These are phyloP conservation scores for Hypoxylon lienhwacheense DNA, from an alignment of 495 filamentous ascomycete species.

Conservation along the genomic window DNA sequence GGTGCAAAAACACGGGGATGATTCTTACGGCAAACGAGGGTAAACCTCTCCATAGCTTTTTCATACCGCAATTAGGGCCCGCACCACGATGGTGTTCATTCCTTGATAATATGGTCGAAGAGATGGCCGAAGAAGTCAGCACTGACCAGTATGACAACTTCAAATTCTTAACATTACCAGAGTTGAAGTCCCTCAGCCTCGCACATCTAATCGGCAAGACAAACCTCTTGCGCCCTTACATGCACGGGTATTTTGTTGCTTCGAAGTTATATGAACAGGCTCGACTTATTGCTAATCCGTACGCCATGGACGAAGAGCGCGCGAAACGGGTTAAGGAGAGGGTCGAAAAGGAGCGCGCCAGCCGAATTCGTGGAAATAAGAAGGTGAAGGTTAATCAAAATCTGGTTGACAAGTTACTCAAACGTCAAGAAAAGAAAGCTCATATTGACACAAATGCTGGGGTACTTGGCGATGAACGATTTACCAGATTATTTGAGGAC, in stretches of 20 bases:
- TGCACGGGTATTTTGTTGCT: slow-evolving; percentile 98
- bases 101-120: slow-evolving; percentile 94
- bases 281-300: slow-evolving; percentile 86
- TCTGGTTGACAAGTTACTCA: slow-evolving; percentile 79
- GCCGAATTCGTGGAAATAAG: slow-evolving; percentile 87
- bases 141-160: slow-evolving; percentile 95
- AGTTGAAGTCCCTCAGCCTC: slow-evolving; percentile 77
- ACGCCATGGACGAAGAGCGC: slow-evolving; percentile 85
- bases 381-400: slow-evolving; percentile 88
- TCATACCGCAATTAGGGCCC: slow-evolving; percentile 81
- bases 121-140: slow-evolving; percentile 80
- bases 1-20: slow-evolving; percentile 85
- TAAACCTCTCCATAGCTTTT: slow-evolving; percentile 87
- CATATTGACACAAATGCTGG: slow-evolving; percentile 61
- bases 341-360: slow-evolving; percentile 91
- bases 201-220: slow-evolving; percentile 86
- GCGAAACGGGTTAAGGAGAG: slow-evolving; percentile 85
- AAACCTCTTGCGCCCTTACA: slow-evolving; percentile 85
- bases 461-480: slow-evolving; percentile 80
- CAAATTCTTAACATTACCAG: slow-evolving; percentile 89
- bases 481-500: slow-evolving; percentile 86
- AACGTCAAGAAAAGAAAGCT: slow-evolving; percentile 77
- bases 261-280: slow-evolving; percentile 93
- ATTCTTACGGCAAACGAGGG: slow-evolving; percentile 94
- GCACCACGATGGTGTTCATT: slow-evolving; percentile 96